These are phyloP conservation scores for Fusarium pilosicola DNA, from an alignment of 2,329 filamentous ascomycete species.

Conservation along the genomic window DNA sequence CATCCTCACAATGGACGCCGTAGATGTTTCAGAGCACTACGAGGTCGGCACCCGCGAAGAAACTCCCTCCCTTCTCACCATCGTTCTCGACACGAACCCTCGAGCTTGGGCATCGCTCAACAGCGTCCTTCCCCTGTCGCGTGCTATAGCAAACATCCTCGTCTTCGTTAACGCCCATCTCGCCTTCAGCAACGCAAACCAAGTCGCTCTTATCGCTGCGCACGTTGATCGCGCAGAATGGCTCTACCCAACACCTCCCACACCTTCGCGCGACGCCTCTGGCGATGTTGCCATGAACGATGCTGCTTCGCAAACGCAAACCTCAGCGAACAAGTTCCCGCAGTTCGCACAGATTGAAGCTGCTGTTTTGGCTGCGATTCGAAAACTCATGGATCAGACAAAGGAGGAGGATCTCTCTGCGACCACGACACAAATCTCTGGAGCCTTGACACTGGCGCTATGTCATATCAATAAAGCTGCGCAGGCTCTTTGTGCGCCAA, in stretches of 20 bases:
- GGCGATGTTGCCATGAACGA: slow-evolving; percentile 70
- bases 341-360: slow-evolving; percentile 90
- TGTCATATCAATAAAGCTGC: slow-evolving; percentile 88
- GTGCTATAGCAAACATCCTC: slow-evolving; percentile 86
- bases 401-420: slow-evolving; percentile 72
- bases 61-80: slow-evolving; percentile 83
- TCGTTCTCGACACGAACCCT: slow-evolving; percentile 96
- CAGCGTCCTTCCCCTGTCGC: slow-evolving; percentile 79
- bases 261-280: slow-evolving; percentile 47
- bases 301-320: slow-evolving; percentile 46
- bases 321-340: slow-evolving; percentile 86
- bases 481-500: slow-evolving; percentile 69
- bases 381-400: slow-evolving; percentile 76
- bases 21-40: slow-evolving; percentile 70
- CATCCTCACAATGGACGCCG: slow-evolving; percentile 58
- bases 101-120: slow-evolving; percentile 88
- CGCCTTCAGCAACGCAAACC: slow-evolving; percentile 91
- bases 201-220: slow-evolving; percentile 89
- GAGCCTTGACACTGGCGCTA: slow-evolving; percentile 88
- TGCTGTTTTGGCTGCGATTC: slow-evolving; percentile 79
- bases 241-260: slow-evolving; percentile 76
- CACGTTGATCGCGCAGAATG: slow-evolving; percentile 88
- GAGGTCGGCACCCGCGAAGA: slow-evolving; percentile 64
- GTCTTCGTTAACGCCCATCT: slow-evolving; percentile 98
- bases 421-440: slow-evolving; percentile 87